Evolutionary conservation across 306 rosid genomes (phyloP).

Genomic region (Ormosia semicastrata): DNA sequence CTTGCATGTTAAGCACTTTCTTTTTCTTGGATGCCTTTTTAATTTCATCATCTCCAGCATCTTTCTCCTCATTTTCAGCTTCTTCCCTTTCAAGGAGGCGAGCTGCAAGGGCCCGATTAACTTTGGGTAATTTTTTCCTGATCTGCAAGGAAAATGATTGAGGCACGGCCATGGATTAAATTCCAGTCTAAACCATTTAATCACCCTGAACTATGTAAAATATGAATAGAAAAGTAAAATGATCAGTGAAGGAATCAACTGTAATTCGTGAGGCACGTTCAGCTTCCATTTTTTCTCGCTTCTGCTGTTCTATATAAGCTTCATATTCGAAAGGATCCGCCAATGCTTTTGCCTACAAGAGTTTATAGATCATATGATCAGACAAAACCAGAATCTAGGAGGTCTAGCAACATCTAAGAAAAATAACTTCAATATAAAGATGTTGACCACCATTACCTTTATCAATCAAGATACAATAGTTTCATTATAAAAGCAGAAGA

Average conservation of each 20-base stretch:
- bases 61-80: constrained; percentile 52
- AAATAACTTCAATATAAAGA: not conserved
- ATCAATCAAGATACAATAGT: constrained; percentile 16
- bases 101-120: constrained; percentile 67
- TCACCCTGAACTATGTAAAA: constrained; percentile 8
- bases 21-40: constrained; percentile 73
- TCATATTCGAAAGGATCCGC: constrained; percentile 67
- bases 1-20: constrained; percentile 53
- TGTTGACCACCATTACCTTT: not conserved
- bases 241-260: constrained; percentile 34
- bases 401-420: constrained; percentile 10
- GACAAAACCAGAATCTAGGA: not conserved
- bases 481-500: not conserved
- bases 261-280: constrained; percentile 81
- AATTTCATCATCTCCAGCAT: constrained; percentile 45
- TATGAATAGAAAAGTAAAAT: constrained; percentile 3
- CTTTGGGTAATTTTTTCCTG: constrained; percentile 75
- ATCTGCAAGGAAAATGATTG: constrained; percentile 52
- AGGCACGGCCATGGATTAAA: constrained; percentile 25
- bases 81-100: constrained; percentile 66
- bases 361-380: constrained; percentile 10
- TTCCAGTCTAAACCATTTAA: constrained; percentile 6
- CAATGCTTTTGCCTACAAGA: constrained; percentile 74
- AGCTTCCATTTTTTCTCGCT: constrained; percentile 69
- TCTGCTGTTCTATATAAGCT: constrained; percentile 60